Percentiles rank a stretch among this genome's conserved stretches.
phyloP scores from a whole-genome alignment of 805 yeast genomes.

The Cyberlindnera maclurae region DNA sequence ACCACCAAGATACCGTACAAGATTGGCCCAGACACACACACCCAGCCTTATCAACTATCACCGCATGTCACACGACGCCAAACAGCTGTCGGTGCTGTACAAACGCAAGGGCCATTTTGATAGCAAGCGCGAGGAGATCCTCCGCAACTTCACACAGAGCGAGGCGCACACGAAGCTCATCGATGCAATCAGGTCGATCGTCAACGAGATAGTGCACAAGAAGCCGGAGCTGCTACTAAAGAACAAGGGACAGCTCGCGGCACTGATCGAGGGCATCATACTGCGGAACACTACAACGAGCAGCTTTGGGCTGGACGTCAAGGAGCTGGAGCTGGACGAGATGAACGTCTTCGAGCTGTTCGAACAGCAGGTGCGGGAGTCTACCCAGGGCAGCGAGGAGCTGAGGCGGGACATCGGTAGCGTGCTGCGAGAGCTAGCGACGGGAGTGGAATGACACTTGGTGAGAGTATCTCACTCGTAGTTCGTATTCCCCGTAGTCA shows the following conservation, averaged over 20 bases:
- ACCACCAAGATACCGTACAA: too few relatives aligned
- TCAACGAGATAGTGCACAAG: slow-evolving; percentile 10
- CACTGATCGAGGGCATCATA: slow-evolving; percentile 17
- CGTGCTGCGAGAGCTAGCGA: slow-evolving; percentile 4
- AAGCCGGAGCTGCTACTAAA: slow-evolving; percentile 19
- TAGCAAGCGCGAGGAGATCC: slow-evolving; percentile 10
- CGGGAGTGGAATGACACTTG: background rate
- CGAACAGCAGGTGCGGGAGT: slow-evolving; percentile 15
- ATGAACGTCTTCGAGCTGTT: slow-evolving; percentile 12
- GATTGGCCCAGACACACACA: too few relatives aligned
- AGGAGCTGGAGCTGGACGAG: background rate
- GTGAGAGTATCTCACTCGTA: too few relatives aligned
- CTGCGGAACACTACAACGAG: slow-evolving; percentile 5
- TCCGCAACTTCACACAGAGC: slow-evolving; percentile 13
- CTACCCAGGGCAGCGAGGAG: slow-evolving; percentile 11
- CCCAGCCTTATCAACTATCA: too few relatives aligned
- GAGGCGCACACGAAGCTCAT: slow-evolving; percentile 13
- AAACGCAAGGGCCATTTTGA: slow-evolving; percentile 19
- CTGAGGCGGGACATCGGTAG: slow-evolving; percentile 7
- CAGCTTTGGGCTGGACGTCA: background rate
- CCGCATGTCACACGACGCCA: background rate
- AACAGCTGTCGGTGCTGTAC: slow-evolving; percentile 4
- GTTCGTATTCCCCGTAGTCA: too few relatives aligned
- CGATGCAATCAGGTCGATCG: slow-evolving; percentile 9
- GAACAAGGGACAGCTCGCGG: slow-evolving; percentile 21